phyloP scores from a whole-genome alignment of 2,329 filamentous ascomycete genomes.

The Pseudogymnoascus sp. region DNA sequence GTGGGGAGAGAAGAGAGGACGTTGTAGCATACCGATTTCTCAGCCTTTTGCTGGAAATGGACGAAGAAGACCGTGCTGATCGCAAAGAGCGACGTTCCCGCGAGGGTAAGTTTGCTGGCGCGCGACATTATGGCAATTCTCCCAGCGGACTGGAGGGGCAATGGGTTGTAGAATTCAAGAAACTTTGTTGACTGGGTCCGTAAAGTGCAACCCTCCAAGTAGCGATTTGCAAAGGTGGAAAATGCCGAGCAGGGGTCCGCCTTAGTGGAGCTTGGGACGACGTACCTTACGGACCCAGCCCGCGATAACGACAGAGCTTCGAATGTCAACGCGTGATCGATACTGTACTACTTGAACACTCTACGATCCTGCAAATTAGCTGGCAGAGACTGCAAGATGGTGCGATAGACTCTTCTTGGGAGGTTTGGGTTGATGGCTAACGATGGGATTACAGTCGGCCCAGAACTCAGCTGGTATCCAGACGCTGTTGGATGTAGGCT shows the following conservation, averaged over 20 bases:
- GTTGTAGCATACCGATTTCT: constrained; percentile 61
- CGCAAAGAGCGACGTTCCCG: constrained; percentile 69
- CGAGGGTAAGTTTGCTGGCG: constrained; percentile 79
- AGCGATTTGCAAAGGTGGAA: constrained; percentile 15
- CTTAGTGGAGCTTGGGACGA: constrained; percentile 19
- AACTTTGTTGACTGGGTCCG: background rate
- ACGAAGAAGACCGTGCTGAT: constrained; percentile 74
- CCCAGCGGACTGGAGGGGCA: background rate
- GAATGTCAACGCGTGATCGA: constrained; percentile 14
- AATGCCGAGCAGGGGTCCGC: constrained; percentile 21
- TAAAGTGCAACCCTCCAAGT: constrained; percentile 7
- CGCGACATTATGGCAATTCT: constrained; percentile 62
- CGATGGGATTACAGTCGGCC: constrained; percentile 60
- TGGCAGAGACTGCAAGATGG: constrained; percentile 6
- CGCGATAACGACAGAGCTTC: constrained; percentile 8
- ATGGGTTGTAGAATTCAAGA: background rate
- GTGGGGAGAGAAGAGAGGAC: background rate
- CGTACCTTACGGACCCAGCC: constrained; percentile 10
- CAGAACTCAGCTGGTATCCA: constrained; percentile 98
- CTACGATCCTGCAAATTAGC: constrained; percentile 12
- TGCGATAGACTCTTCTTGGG: background rate
- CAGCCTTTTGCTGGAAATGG: constrained; percentile 78
- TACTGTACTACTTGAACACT: constrained; percentile 16
- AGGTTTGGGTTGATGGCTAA: background rate
- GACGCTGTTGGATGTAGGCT: constrained; percentile 90